A percentile compares a stretch with the other conserved stretches of the same genome.
These are phyloP conservation scores for Russula virescens DNA, from an alignment of 768 basidiomycete species.

Conservation along the genomic window DNA sequence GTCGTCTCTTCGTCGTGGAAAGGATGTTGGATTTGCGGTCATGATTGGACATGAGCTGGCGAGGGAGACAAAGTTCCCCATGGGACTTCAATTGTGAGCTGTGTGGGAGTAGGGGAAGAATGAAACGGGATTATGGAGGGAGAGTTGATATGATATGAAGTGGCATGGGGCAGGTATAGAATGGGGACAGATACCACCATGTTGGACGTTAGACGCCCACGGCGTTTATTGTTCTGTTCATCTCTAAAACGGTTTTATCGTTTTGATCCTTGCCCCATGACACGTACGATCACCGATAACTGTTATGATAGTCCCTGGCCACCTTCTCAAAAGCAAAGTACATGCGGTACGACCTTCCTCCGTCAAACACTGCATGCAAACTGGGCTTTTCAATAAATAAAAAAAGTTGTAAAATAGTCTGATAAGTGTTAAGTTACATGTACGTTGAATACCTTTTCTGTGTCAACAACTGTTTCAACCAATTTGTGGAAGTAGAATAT, in stretches of 20 bases:
- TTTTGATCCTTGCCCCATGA: background rate
- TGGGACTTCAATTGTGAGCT: background rate
- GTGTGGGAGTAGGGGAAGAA: background rate
- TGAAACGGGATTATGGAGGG: background rate
- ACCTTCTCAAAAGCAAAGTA: too few relatives aligned
- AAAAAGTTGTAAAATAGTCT: too few relatives aligned
- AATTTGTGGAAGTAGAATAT: slow-evolving; percentile 9
- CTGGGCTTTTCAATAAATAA: too few relatives aligned
- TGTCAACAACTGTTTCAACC: background rate
- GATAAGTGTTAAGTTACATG: too few relatives aligned
- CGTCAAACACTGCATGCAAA: too few relatives aligned
- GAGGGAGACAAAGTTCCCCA: slow-evolving; percentile 14
- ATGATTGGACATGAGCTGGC: background rate
- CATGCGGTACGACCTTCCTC: too few relatives aligned
- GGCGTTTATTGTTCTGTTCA: background rate
- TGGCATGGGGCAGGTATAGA: slow-evolving; percentile 5
- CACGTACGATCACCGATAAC: too few relatives aligned
- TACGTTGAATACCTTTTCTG: background rate
- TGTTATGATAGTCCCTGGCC: too few relatives aligned
- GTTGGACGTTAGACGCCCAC: too few relatives aligned
- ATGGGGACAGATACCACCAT: too few relatives aligned
- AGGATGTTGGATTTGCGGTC: background rate
- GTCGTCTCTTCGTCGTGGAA: background rate
- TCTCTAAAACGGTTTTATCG: background rate
- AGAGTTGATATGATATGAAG: background rate